Base-by-base conservation (phyloP, 306 rosid species). In the Crotalaria pallida region DNA sequence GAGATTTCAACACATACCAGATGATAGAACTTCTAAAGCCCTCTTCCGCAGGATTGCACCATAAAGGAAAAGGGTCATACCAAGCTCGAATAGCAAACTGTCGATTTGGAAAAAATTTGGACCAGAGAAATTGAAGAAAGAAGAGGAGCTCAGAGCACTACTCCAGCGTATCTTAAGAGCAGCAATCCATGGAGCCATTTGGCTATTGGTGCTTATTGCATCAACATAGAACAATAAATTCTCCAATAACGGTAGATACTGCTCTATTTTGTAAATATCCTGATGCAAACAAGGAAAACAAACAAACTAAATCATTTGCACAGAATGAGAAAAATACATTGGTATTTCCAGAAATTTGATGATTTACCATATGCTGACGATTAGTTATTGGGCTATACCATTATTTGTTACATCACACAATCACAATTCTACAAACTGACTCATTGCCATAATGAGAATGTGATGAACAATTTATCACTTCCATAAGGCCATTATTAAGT, bases 201-300 rank as follows among this genome's bases (percentile, higher is more conserved):
- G 75, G 64, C 12, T 1, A 56, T 67, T 51, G 64, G 58, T 44
- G 65, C 71, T 53, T 59, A 22, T 50, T 72, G 17, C 69, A 64
- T 77, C 79, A 38, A 65, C 67, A 69, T 81, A 78, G 62, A 17
- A 64, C 69, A 81, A 21, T 36, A 91, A 78, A 79, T 76, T 91
- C 72, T 84, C 90, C 85, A 91, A 67, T 76, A 91, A 67, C 13
- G 96, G 92, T 29, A 91, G 80, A 84, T 91, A 91, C 76, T 76
- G 84, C 58, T 77, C 83, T 59, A 91, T 75, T 69, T 78, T 91
- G 67, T 84, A 81, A 76, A 91, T 80, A 51, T 83, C 88, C 97
- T 91, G 88, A 40, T 15, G 66, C 58, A 78, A 50, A 69, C 53
- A 80, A 5, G 17, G 31, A 31, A 31, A 31, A 31, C 36, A 31